These are phyloP conservation scores for Leccinum ponderosum DNA, from an alignment of 1,284 basidiomycete species.

Conservation along the genomic window DNA sequence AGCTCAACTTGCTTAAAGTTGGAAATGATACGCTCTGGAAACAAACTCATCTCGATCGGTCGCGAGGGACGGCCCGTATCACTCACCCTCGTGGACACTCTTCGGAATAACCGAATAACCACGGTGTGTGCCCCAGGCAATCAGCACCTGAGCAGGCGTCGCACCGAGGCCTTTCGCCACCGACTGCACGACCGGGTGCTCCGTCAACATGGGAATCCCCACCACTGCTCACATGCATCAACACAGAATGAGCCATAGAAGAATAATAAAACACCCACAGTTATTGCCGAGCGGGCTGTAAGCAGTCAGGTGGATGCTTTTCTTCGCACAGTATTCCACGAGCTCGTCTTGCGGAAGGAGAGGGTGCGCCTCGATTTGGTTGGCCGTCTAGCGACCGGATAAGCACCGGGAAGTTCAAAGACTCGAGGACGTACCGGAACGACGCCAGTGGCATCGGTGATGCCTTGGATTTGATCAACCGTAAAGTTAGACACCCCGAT, in stretches of 20 bases:
- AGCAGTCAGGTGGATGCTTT: conserved; percentile 80
- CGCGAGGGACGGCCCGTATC: background rate
- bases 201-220: conserved; percentile 60
- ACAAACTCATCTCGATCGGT: background rate
- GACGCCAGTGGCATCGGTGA: conserved; percentile 76
- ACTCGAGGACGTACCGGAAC: conserved; percentile 49
- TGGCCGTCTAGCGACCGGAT: conserved; percentile 46
- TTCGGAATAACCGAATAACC: conserved; percentile 76
- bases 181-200: conserved; percentile 60
- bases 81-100: conserved; percentile 53
- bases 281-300: conserved; percentile 88
- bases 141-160: conserved; percentile 67
- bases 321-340: conserved; percentile 65
- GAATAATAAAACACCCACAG: conserved; percentile 38
- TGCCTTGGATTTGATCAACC: conserved; percentile 61
- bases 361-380: conserved; percentile 88
- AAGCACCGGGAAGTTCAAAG: background rate
- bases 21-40: conserved; percentile 53
- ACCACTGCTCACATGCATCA: conserved; percentile 40
- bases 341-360: conserved; percentile 72
- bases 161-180: conserved; percentile 59
- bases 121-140: conserved; percentile 61
- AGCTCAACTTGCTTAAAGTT: conserved; percentile 75
- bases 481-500: conserved; percentile 86
- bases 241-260: background rate